A percentile compares a stretch with the other conserved stretches of the same genome.
Conservation (phyloP, 768 basidiomycete species). For the Lactarius sanguifluus region DNA sequence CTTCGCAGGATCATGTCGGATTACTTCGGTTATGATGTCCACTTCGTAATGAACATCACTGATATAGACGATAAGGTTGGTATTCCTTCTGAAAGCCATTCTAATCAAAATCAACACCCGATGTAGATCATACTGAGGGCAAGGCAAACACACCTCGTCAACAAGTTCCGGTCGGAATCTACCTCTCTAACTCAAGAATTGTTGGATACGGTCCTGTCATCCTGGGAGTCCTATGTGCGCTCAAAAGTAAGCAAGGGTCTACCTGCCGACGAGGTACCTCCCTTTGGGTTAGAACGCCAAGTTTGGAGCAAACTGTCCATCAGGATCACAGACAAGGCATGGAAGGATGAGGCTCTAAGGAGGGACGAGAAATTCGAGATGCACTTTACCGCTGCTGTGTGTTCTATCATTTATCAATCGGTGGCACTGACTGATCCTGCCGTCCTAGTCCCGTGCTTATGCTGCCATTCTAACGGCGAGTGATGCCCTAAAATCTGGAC, state of each 20-base stretch:
- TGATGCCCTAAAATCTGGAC: conserved; percentile 42
- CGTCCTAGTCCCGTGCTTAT: conserved; percentile 46
- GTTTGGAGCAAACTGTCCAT: conserved; percentile 55
- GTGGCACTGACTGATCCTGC: conserved; percentile 14
- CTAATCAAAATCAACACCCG: not conserved
- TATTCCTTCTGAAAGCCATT: conserved; percentile 21
- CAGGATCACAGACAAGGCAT: conserved; percentile 49
- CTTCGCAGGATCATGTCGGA: conserved; percentile 87
- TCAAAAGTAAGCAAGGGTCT: conserved; percentile 66
- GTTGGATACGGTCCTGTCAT: conserved; percentile 52
- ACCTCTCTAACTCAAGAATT: conserved; percentile 56
- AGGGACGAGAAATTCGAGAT: conserved; percentile 92
- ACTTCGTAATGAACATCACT: conserved; percentile 99
- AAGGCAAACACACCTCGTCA: conserved; percentile 72
- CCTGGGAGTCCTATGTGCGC: conserved; percentile 66
- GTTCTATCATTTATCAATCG: conserved; percentile 34
- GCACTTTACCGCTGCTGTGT: conserved; percentile 77
- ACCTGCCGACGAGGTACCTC: conserved; percentile 48
- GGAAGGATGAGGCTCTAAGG: conserved; percentile 69
- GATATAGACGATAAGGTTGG: conserved; percentile 98
- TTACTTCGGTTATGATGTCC: conserved; percentile 96
- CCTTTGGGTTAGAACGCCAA: conserved; percentile 48
- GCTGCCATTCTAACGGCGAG: conserved; percentile 56
- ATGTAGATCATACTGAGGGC: conserved; percentile 89
- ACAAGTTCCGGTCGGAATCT: conserved; percentile 58